phyloP scores from a whole-genome alignment of 169 alveolate species.

The Condylostoma magnum region DNA sequence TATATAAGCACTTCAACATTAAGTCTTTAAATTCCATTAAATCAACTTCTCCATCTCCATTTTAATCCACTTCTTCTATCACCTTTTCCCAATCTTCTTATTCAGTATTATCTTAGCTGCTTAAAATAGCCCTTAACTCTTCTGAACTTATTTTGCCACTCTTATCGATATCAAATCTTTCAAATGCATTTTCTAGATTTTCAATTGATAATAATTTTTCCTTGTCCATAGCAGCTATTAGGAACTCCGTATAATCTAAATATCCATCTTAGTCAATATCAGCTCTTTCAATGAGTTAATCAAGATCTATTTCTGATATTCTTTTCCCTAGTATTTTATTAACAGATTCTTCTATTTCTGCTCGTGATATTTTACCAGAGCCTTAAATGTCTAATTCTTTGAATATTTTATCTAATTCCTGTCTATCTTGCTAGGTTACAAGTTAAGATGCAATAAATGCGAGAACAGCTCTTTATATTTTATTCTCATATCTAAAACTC shows the following conservation, averaged over 20 bases:
- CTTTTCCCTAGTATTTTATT: slow-evolving; percentile 5
- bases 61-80: slow-evolving; percentile 72
- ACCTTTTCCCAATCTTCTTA: slow-evolving; percentile 56
- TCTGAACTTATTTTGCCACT: slow-evolving; percentile 87
- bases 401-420: no score
- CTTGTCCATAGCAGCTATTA: slow-evolving; percentile 93
- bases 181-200: slow-evolving; percentile 88
- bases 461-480: no score
- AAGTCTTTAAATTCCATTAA: slow-evolving; percentile 53
- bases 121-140: slow-evolving; percentile 65
- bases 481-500: no score
- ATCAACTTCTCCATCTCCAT: slow-evolving; percentile 71
- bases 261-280: slow-evolving; percentile 32
- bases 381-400: no score
- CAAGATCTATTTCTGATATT: slow-evolving; percentile 15
- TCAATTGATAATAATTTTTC: slow-evolving; percentile 78
- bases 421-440: no score
- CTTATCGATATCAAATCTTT: slow-evolving; percentile 89
- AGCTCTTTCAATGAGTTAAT: slow-evolving; percentile 19
- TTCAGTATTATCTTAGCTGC: slow-evolving; percentile 64
- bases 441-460: no score
- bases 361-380: no score
- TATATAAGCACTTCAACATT: no score
- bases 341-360: no score
- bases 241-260: slow-evolving; percentile 92